Base-by-base conservation (phyloP, 1,139 yeast genomes). In the Kodamaea fungicola region DNA sequence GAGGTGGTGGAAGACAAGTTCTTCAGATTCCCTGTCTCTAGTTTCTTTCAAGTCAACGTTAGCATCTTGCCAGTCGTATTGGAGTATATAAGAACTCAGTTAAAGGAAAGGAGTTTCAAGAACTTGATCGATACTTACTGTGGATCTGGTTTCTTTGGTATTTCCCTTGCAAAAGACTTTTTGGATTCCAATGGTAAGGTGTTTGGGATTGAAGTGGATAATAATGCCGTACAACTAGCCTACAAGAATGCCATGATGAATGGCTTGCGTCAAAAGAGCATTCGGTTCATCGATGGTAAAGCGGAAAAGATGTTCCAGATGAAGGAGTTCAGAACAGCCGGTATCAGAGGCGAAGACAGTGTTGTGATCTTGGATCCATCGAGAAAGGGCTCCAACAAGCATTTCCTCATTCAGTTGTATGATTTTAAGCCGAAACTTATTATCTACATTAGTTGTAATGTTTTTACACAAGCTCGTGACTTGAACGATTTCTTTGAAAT, bases 281-380 rank as follows among this genome's bases (percentile, higher is more conserved):
- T 64, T 1, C 54, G 59, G 31, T 71, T 68, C 41, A 52, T 69
- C 9, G 53, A 52, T n/a, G 76, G 76, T 2, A 53, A 57, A 34
- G 67, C 75, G 0, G 64, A 65, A 27, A 48, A 55, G 5, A 59
- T 71, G 40, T 70, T 70, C 42, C 41, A 46, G 3, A 50, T 59
- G 34, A 45, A 45, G 1, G 52, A 50, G 22, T 68, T 70, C 42
- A 27, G 44, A 3, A 40, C 42, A 4, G 44, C 61, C 1, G 51
- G 50, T 2, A 55, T 67, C 9, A 40, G 29, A 30, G 74, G 75
- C 0, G 39, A 52, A 0, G 60, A 67, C 2, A 57, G 67, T 6
- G 52, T 69, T 7, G 71, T 71, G 2, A 61, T 71, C 9, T 64
- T 71, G 61, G 74, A 71, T 43, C 76, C 76, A 2, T 69, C 76